A percentile compares a stretch with the other conserved stretches of the same genome.
These are phyloP conservation scores for Claviceps sp. DNA, from an alignment of 2,329 filamentous ascomycete species.

Conservation along the genomic window DNA sequence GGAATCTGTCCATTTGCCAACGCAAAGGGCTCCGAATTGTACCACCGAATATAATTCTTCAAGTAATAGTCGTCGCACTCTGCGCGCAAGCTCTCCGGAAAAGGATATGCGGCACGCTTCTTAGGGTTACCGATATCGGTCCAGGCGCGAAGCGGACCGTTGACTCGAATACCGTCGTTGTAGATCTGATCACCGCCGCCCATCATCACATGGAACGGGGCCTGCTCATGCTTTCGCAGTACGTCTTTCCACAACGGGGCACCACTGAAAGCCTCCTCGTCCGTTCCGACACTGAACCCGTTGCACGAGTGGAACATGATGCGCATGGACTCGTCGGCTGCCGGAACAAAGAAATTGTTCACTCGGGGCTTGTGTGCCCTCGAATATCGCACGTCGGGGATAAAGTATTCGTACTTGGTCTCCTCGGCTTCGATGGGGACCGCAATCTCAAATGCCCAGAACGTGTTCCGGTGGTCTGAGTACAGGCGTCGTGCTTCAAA, in stretches of 20 bases:
- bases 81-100: constrained; percentile 64
- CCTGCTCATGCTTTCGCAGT: constrained; percentile 60
- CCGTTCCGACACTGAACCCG: constrained; percentile 80
- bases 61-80: constrained; percentile 87
- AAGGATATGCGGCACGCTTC: constrained; percentile 66
- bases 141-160: constrained; percentile 72
- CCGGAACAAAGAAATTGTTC: constrained; percentile 78
- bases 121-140: constrained; percentile 70
- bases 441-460: constrained; percentile 81
- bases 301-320: constrained; percentile 99
- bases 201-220: constrained; percentile 89
- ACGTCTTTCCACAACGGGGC: constrained; percentile 95
- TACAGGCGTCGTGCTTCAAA: constrained; percentile 38
- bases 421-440: constrained; percentile 61
- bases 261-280: constrained; percentile 75
- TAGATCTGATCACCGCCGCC: constrained; percentile 95
- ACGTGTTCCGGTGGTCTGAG: constrained; percentile 59
- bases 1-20: constrained; percentile 82
- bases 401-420: constrained; percentile 64
- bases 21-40: constrained; percentile 70
- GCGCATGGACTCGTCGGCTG: constrained; percentile 76
- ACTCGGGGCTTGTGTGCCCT: constrained; percentile 39
- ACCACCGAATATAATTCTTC: constrained; percentile 78
- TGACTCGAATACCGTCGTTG: constrained; percentile 81
- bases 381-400: constrained; percentile 51